Percentiles rank a stretch among this genome's conserved stretches.
phyloP scores from a whole-genome alignment of 345 rosid genomes.

The Sonneratia caseolaris region DNA sequence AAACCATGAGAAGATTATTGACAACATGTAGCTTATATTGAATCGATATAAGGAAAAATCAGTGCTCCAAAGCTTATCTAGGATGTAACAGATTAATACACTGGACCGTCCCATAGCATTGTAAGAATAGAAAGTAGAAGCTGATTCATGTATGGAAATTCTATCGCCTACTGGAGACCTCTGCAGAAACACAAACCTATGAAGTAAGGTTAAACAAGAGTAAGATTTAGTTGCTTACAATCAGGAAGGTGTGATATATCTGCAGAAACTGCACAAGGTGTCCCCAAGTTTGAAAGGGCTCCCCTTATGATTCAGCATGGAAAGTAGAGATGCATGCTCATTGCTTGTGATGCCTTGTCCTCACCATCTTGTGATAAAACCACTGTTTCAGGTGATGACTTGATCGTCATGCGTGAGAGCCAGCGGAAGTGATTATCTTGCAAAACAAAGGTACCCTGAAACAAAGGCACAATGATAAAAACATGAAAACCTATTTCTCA shows the following conservation, averaged over 20 bases:
- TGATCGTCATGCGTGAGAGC: constrained; percentile 65
- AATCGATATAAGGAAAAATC: neutral
- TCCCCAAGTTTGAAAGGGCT: constrained; percentile 94
- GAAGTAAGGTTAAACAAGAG: neutral
- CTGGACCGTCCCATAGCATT: neutral
- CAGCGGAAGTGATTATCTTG: constrained; percentile 92
- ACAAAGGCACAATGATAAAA: constrained; percentile 5
- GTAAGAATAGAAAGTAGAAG: neutral
- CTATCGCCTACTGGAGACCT: neutral
- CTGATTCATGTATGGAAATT: neutral
- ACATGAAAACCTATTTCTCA: neutral
- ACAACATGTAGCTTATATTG: too few relatives aligned
- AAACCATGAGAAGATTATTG: too few relatives aligned
- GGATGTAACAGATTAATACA: neutral
- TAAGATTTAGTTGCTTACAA: constrained; percentile 37
- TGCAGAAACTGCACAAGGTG: constrained; percentile 91
- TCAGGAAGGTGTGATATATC: constrained; percentile 93
- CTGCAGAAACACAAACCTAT: neutral
- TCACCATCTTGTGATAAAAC: constrained; percentile 49
- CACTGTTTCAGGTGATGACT: constrained; percentile 40
- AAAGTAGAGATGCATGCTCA: constrained; percentile 82
- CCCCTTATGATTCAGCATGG: constrained; percentile 97
- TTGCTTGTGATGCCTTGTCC: constrained; percentile 54
- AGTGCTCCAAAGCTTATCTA: neutral
- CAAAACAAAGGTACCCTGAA: constrained; percentile 95